These are phyloP conservation scores for Vigna unguiculata DNA, from an alignment of 306 rosid species.

Conservation along the genomic window DNA sequence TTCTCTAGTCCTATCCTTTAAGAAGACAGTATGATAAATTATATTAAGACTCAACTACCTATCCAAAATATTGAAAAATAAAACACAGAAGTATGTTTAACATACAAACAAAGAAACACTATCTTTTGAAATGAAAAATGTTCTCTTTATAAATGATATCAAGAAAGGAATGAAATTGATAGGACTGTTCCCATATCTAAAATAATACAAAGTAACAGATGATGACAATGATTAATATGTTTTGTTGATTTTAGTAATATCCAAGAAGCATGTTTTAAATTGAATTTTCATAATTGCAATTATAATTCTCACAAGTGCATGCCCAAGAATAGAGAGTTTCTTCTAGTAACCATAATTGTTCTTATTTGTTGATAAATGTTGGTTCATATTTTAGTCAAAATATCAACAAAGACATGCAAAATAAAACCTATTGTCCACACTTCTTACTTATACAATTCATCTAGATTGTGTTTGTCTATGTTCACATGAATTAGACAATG, in stretches of 20 bases:
- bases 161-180: no score
- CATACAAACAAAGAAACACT: no score
- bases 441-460: slow-evolving; percentile 24
- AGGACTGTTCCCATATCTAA: no score
- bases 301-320: slow-evolving; percentile 14
- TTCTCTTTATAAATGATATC: no score
- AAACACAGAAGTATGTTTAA: neutral
- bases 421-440: slow-evolving; percentile 21
- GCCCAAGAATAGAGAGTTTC: slow-evolving; percentile 9
- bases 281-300: no score
- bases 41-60: slow-evolving; percentile 1
- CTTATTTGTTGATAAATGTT: slow-evolving; percentile 11
- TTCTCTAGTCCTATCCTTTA: slow-evolving; percentile 23
- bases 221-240: no score
- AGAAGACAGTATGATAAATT: neutral
- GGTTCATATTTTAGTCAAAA: slow-evolving; percentile 30
- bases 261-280: no score
- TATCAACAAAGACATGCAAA: slow-evolving; percentile 26
- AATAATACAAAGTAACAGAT: no score
- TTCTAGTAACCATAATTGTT: slow-evolving; percentile 32
- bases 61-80: slow-evolving; percentile 23
- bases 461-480: slow-evolving; percentile 1
- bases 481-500: slow-evolving; percentile 16
- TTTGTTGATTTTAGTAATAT: no score
- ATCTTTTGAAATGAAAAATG: no score